Evolutionary conservation across 2,329 filamentous ascomycete genomes (phyloP).

Genomic region (Colletotrichum salicis): DNA sequence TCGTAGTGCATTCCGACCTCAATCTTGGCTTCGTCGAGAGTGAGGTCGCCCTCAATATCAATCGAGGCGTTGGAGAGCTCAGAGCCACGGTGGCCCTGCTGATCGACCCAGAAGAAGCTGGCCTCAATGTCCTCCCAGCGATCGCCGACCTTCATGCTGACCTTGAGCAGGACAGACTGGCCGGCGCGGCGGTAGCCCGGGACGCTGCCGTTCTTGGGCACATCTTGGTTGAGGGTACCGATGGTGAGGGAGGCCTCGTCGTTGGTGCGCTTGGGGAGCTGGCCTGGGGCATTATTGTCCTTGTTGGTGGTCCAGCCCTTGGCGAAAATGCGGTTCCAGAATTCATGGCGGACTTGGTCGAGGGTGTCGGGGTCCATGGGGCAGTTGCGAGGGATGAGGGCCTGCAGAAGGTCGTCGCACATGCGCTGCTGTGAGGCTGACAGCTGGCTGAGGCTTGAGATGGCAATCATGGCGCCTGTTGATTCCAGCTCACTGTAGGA

Average conservation of each 20-base stretch:
- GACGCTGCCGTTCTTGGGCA: neutral
- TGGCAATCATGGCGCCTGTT: slow-evolving; percentile 1
- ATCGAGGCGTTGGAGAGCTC: slow-evolving; percentile 8
- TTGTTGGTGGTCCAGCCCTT: slow-evolving; percentile 11
- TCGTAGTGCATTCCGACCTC: slow-evolving; percentile 19
- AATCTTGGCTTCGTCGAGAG: neutral
- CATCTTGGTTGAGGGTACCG: slow-evolving; percentile 24
- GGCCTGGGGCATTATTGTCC: neutral
- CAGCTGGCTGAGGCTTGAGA: slow-evolving; percentile 6
- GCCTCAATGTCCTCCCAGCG: neutral
- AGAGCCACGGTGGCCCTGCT: slow-evolving; percentile 8
- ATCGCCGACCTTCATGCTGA: slow-evolving; percentile 7
- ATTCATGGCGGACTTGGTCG: neutral
- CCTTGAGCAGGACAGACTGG: slow-evolving; percentile 12
- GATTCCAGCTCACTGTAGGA: neutral
- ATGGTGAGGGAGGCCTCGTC: slow-evolving; percentile 22
- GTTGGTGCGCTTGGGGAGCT: slow-evolving; percentile 8
- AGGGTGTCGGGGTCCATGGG: slow-evolving; percentile 2
- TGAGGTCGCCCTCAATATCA: slow-evolving; percentile 7
- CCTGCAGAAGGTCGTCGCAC: slow-evolving; percentile 20
- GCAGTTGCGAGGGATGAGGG: neutral
- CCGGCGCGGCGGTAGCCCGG: slow-evolving; percentile 21
- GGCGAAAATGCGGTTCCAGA: slow-evolving; percentile 17
- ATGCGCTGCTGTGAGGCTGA: neutral
- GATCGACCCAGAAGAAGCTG: slow-evolving; percentile 27